Evolutionary conservation across 2,329 filamentous ascomycete species (phyloP), one percentile per base, ranked within the genome.

Genomic region (Dactylellina cionopaga): DNA sequence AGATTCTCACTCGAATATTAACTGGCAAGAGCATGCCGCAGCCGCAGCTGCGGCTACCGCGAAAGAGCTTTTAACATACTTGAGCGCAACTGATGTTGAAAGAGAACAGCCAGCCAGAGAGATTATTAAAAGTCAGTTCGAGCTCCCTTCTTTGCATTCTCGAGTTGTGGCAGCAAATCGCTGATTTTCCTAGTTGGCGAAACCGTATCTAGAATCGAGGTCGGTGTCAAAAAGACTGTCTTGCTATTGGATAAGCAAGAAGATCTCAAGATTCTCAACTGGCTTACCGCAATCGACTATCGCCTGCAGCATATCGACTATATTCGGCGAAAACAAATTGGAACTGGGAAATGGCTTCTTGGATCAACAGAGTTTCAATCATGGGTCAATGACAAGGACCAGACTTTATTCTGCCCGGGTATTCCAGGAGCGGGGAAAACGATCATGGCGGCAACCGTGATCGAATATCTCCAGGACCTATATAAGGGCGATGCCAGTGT

Each of bases 371-470:
- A 81, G 31, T 84, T 79, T 66, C 22, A 58, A 5, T 25, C 24
- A 1, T 84, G 81, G 82, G 5, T 80, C 0, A 15, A 24, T 0
- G n/a, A 5, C 1, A 24, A 47, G 10, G 25, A 25, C 5, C 62
- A 33, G 4, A 54, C 19, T 1, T 24, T 70, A 11, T 70, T 63
- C 13, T 62, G 56, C 11, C 56, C 29, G 5, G 65, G 65, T 6
- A 63, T 63, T 3, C 83, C 83, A 0, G 83, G 83, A 3, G 81
- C 83, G 0, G 83, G 83, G 0, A 86, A 85, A 75, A 85, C 83
- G 0, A 82, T 84, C 2, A 56, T 83, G 0, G 76, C 81, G 0
- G 80, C 83, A 0, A 79, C 81, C 5, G 79, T 83, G 0, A 72
- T 85, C 0, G 78, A 85, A 1, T 10, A 83, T 19, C 76, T 86